Conservation (phyloP, 768 basidiomycete species). For the Leccinum incarnatum region DNA sequence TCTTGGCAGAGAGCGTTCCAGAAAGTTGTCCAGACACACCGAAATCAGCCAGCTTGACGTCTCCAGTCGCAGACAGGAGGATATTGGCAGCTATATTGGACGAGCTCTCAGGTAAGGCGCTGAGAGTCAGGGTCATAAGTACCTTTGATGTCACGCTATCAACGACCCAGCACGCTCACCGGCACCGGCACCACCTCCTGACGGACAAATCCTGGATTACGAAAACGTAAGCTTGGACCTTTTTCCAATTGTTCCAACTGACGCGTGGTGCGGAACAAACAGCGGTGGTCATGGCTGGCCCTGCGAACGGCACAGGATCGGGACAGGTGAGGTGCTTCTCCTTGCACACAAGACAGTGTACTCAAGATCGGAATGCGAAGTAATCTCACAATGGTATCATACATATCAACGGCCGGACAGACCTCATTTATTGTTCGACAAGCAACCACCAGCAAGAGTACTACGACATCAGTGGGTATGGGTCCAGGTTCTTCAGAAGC, state of each 20-base stretch:
- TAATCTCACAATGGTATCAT: too few relatives aligned
- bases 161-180: too few relatives aligned
- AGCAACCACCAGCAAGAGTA: too few relatives aligned
- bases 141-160: constrained; percentile 93
- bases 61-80: constrained; percentile 84
- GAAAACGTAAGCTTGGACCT: constrained; percentile 38
- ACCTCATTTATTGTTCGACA: background rate
- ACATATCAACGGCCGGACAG: too few relatives aligned
- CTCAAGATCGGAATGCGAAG: too few relatives aligned
- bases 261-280: constrained; percentile 55
- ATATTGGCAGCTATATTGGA: constrained; percentile 80
- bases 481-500: too few relatives aligned
- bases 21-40: constrained; percentile 98
- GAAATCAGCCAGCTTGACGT: constrained; percentile 98
- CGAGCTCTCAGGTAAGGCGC: background rate
- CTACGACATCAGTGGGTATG: too few relatives aligned
- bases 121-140: background rate
- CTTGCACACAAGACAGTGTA: constrained; percentile 28
- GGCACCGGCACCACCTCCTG: too few relatives aligned
- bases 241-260: constrained; percentile 9
- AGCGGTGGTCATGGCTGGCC: constrained; percentile 77
- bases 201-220: background rate
- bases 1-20: constrained; percentile 88
- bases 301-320: constrained; percentile 77
- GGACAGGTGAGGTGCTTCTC: constrained; percentile 66